Evolutionary conservation across 306 rosid species (phyloP), one percentile per base, ranked within the genome.

Genomic region (Fragaria iinumae): DNA sequence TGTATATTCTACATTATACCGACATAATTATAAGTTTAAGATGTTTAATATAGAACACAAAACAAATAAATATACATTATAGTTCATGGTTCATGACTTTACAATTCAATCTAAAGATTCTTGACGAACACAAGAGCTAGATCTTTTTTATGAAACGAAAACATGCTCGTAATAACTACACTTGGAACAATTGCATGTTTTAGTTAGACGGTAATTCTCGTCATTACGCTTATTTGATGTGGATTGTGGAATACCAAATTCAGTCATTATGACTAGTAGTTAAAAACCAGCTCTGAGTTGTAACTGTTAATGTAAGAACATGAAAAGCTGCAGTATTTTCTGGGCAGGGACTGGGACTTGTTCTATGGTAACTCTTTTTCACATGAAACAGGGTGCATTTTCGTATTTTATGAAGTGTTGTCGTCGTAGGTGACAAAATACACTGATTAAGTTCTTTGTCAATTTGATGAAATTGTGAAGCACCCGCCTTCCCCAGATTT

Each of bases 361-460:
- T 59, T 59, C 8, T 59, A 0, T 60, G 66, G 66, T 60, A 60
- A 27, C 8, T n/a, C 18, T 25, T 11, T 41, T 57, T 5, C 3
- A 25, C 59, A 74, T 43, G 70, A 27, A 60, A 60, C 27, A 44
- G 69, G 77, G 57, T 8, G 69, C 32, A 18, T 16, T 18, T 59
- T 44, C 57, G 59, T 50, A 74, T 44, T 60, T 16, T 39, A 69
- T 17, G 70, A 20, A 27, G 59, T 44, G 70, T 74, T 60, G 45
- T 60, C 32, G 59, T 74, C 59, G 60, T 44, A 44, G 59, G 32
- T 60, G 78, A 74, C 78, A 74, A 60, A 74, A 25, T 68, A 60
- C 57, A 17, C 47, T 65, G 25, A 36, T 36, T 8, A 36, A 44
- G 29, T 43, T 41, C 48, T 72, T 9, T 73, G 20, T 12, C 55